phyloP scores from a whole-genome alignment of 169 alveolate species.

The Plasmodium billcollinsi region DNA sequence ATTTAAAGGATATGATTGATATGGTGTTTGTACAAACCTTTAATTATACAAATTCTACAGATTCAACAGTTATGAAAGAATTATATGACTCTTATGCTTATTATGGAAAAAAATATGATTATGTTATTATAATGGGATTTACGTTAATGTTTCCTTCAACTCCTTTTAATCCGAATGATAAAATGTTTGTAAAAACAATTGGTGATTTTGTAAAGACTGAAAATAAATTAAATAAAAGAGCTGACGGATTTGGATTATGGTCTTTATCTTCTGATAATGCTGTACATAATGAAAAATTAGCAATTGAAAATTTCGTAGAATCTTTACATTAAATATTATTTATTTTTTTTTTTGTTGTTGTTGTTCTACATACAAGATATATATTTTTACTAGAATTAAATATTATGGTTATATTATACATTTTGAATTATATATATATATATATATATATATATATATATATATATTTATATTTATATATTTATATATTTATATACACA shows the following conservation, averaged over 20 bases:
- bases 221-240: conserved; percentile 18
- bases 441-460: no score
- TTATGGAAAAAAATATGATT: conserved; percentile 16
- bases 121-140: conserved; percentile 19
- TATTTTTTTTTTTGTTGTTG: no score
- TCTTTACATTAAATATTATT: conserved; percentile 5
- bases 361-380: no score
- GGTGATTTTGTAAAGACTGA: conserved; percentile 5
- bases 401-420: no score
- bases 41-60: conserved; percentile 6
- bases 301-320: conserved; percentile 11
- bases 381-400: no score
- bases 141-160: background rate
- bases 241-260: conserved; percentile 19
- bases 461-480: no score
- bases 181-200: background rate
- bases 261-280: conserved; percentile 1
- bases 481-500: no score
- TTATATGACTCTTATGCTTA: conserved; percentile 17
- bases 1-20: conserved; percentile 16
- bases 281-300: background rate
- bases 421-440: no score
- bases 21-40: conserved; percentile 12
- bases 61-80: conserved; percentile 3
- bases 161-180: conserved; percentile 10